Evolutionary conservation across 1,139 yeast genomes (phyloP).

Genomic region (Hemisphaericaspora xylanilytica): DNA sequence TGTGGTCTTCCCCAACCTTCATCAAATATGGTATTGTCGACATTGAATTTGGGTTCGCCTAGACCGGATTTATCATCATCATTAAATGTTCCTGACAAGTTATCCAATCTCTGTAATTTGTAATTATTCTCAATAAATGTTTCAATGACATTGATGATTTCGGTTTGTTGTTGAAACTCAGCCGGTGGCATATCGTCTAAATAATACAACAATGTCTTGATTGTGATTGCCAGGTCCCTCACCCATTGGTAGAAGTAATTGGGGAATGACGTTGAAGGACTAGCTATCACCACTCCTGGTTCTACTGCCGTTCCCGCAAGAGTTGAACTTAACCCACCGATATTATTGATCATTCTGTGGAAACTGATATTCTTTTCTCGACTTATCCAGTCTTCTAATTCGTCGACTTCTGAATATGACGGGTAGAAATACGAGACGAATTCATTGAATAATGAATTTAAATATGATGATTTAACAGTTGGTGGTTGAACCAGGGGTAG

Average conservation of each 20-base stretch:
- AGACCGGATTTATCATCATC: constrained; percentile 53
- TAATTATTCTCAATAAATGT: constrained; percentile 60
- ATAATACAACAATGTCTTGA: constrained; percentile 59
- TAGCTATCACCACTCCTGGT: constrained; percentile 77
- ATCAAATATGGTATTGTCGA: constrained; percentile 59
- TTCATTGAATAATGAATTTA: neutral
- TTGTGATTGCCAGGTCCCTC: constrained; percentile 84
- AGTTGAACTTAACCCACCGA: constrained; percentile 49
- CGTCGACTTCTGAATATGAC: neutral
- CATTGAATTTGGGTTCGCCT: constrained; percentile 87
- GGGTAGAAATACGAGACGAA: constrained; percentile 1
- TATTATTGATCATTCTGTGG: constrained; percentile 55
- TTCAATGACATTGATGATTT: constrained; percentile 38
- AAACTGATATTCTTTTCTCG: constrained; percentile 52
- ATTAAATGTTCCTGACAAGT: constrained; percentile 65
- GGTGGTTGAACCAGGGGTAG: neutral
- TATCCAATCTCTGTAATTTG: constrained; percentile 60
- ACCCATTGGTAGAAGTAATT: constrained; percentile 89
- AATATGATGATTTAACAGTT: neutral
- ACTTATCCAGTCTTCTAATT: constrained; percentile 56
- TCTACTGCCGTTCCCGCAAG: constrained; percentile 39
- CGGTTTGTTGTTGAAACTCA: constrained; percentile 19
- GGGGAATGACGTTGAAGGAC: constrained; percentile 69
- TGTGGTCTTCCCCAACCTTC: constrained; percentile 94
- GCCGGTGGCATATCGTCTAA: constrained; percentile 37